These are phyloP conservation scores for Cryoendolithus antarcticus DNA, from an alignment of 2,329 filamentous ascomycete genomes.

Conservation along the genomic window DNA sequence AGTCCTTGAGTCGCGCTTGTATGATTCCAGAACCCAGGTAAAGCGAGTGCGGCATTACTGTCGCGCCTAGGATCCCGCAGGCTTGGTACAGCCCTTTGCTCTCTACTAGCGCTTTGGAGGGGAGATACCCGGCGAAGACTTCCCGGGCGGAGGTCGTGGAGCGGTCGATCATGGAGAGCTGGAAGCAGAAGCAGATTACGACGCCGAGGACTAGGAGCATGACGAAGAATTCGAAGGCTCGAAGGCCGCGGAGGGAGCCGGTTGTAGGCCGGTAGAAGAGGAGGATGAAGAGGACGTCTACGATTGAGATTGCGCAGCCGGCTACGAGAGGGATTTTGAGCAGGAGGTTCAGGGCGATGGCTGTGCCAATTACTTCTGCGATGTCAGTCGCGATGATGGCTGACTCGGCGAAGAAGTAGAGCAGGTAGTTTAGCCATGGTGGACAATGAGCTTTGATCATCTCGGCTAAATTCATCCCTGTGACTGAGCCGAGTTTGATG, in stretches of 20 bases:
- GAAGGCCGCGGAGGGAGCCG: conserved; percentile 44
- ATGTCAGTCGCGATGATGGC: conserved; percentile 49
- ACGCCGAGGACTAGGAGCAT: conserved; percentile 53
- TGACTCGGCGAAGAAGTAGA: conserved; percentile 43
- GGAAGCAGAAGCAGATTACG: conserved; percentile 58
- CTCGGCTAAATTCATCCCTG: conserved; percentile 37
- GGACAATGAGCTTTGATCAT: conserved; percentile 39
- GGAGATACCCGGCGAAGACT: conserved; percentile 55
- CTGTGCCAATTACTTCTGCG: conserved; percentile 56
- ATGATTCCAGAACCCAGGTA: conserved; percentile 60
- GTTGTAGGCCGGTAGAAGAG: conserved; percentile 51
- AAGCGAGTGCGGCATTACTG: conserved; percentile 59
- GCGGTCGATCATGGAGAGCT: conserved; percentile 51
- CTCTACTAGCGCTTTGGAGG: conserved; percentile 46
- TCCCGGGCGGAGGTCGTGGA: conserved; percentile 43
- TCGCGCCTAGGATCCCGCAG: conserved; percentile 66
- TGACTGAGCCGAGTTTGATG: conserved; percentile 44
- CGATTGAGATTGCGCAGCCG: conserved; percentile 55
- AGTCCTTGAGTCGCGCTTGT: conserved; percentile 54
- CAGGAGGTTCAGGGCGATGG: conserved; percentile 56
- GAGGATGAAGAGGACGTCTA: conserved; percentile 56
- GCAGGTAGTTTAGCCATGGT: conserved; percentile 40
- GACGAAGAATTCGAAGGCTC: conserved; percentile 56
- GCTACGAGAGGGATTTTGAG: conserved; percentile 53
- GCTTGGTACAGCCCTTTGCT: conserved; percentile 53